Base-by-base conservation (phyloP, 169 alveolate species). In the Cryptosporidium tyzzeri region DNA sequence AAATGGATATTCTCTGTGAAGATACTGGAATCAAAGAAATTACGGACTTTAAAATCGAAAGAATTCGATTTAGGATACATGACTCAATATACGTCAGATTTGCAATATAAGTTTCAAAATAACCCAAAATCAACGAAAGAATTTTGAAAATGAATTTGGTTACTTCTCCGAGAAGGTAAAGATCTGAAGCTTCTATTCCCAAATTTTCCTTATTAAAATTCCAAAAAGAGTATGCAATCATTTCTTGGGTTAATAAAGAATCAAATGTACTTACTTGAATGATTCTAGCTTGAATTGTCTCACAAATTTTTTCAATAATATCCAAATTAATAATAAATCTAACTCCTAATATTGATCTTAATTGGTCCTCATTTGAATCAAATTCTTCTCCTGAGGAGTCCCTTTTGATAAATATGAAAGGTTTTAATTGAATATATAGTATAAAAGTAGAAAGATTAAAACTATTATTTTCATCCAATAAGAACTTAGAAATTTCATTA, bases 371-470 rank as follows among this genome's bases (percentile, higher is more conserved):
- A 26, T 26, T n/a, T 48, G 23, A 16, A 48, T 48, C 55, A 8
- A 55, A 26, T 2, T 55, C 14, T 53, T 1, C 45, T 21, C 26
- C 26, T n/a, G 44, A 48, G 5, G 9, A 21, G 1, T 45, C 58
- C 12, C 45, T 70, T 23, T 26, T 14, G 23, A 8, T 45, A 21
- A 41, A n/a, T 5, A 7, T 21, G 26, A 33, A 73, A 2, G 71
- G 58, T 12, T 39, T 37, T 35, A 73, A n/a, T 33, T 73, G 86
- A 18, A 37, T 29, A 29, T 55, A 73, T 31, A 73, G 33, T 14
- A 62, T 37, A 26, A 23, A 73, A 10, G 71, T 23, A 6, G 59
- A 53, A 16, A 53, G 48, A 73, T 59, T 55, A 7, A 73, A 51
- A 1, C 12, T 18, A 21, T 51, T 37, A 53, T 51, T 59, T 0